Conservation (phyloP, 148 eudicot species). For the Rhododendron mucronatum region DNA sequence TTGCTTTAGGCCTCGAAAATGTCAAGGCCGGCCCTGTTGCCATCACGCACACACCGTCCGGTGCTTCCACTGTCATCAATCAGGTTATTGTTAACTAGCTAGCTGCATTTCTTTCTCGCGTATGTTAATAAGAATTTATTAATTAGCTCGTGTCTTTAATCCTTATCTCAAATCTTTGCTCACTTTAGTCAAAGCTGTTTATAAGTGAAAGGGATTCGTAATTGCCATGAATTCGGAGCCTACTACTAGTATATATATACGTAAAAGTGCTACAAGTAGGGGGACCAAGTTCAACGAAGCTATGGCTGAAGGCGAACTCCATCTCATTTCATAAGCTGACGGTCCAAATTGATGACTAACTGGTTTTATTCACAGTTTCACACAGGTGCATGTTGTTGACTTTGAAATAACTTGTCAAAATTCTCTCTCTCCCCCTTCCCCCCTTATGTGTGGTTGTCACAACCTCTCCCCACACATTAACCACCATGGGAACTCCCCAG, state of each 20-base stretch:
- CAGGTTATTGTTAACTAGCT: background rate
- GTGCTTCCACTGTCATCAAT: background rate
- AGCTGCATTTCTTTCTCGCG: background rate
- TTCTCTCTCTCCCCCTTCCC: background rate
- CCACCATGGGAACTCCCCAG: background rate
- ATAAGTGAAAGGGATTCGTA: background rate
- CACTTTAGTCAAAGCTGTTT: background rate
- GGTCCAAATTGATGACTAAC: conserved; percentile 5
- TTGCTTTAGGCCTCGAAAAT: too few species aligned
- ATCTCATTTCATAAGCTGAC: background rate
- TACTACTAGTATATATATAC: background rate
- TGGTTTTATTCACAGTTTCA: too few species aligned
- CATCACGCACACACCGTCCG: background rate
- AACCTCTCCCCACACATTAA: background rate
- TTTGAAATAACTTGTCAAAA: background rate
- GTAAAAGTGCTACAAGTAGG: background rate
- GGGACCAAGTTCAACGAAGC: background rate
- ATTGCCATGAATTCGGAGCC: background rate
- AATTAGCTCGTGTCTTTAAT: too few species aligned
- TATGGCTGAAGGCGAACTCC: background rate
- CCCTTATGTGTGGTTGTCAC: background rate
- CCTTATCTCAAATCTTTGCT: background rate
- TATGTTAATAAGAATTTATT: background rate
- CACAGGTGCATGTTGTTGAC: background rate
- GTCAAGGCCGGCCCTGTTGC: too few species aligned